Percentiles rank a stretch among this genome's conserved stretches.
These are phyloP conservation scores for Lactarius trivialis DNA, from an alignment of 768 basidiomycete genomes.

Conservation along the genomic window DNA sequence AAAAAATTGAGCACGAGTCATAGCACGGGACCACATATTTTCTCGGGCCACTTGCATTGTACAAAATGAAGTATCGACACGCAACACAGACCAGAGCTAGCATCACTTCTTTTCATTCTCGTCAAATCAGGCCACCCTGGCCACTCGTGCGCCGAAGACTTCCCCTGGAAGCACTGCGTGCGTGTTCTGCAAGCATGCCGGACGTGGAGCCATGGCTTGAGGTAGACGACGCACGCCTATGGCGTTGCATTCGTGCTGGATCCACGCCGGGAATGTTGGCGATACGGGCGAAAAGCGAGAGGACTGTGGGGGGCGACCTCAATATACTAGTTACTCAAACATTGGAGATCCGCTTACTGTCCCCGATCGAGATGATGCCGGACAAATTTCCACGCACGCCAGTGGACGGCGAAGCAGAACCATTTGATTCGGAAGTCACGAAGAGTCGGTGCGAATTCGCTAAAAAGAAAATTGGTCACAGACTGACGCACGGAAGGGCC, in stretches of 20 bases:
- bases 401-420: constrained; percentile 44
- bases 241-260: constrained; percentile 71
- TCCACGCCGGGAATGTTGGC: constrained; percentile 71
- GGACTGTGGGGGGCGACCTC: constrained; percentile 39
- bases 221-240: constrained; percentile 69
- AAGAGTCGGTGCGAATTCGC: constrained; percentile 79
- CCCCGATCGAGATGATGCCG: constrained; percentile 78
- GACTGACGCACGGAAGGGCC: neutral
- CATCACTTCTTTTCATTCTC: neutral
- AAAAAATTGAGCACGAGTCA: too few species aligned
- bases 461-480: constrained; percentile 28
- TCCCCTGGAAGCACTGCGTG: constrained; percentile 15
- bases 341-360: constrained; percentile 46
- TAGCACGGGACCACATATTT: neutral
- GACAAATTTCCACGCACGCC: constrained; percentile 46
- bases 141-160: constrained; percentile 9
- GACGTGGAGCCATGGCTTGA: constrained; percentile 34
- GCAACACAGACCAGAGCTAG: neutral
- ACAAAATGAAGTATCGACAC: constrained; percentile 5
- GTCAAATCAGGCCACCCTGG: neutral
- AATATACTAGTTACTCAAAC: neutral
- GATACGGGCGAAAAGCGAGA: constrained; percentile 70
- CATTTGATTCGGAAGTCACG: constrained; percentile 55
- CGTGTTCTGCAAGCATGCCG: constrained; percentile 5
- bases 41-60: neutral